A percentile compares a stretch with the other conserved stretches of the same genome.
phyloP scores from a whole-genome alignment of 805 yeast genomes.

The Ogataea glucozyma region DNA sequence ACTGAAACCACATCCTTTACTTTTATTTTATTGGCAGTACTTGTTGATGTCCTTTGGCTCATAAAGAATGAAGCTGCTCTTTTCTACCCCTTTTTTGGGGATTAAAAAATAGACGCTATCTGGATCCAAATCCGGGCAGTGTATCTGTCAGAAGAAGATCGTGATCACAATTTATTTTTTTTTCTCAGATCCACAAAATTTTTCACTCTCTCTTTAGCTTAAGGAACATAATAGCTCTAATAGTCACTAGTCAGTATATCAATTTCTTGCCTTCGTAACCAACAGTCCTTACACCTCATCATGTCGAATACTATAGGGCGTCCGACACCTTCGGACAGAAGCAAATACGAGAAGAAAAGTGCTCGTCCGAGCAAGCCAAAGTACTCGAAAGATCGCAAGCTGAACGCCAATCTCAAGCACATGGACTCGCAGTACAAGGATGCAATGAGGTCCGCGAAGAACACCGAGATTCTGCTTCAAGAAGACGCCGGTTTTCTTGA shows the following conservation, averaged over 20 bases:
- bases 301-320: neutral
- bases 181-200: constrained; percentile 2
- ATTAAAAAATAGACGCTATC: constrained; percentile 7
- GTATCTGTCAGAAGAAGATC: constrained; percentile 12
- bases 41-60: neutral
- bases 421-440: constrained; percentile 72
- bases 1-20: constrained; percentile 13
- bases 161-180: constrained; percentile 2
- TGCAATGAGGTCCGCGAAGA: constrained; percentile 81
- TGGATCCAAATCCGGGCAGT: constrained; percentile 9
- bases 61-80: constrained; percentile 1
- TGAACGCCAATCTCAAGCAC: constrained; percentile 64
- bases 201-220: neutral
- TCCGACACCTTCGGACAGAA: neutral
- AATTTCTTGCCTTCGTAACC: too few relatives aligned
- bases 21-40: too few relatives aligned
- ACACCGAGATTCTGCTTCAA: constrained; percentile 79
- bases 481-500: constrained; percentile 87
- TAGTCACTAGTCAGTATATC: too few relatives aligned
- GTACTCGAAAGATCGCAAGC: constrained; percentile 46
- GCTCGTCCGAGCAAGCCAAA: neutral
- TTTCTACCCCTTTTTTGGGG: neutral
- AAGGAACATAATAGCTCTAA: too few relatives aligned
- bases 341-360: neutral
- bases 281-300: too few relatives aligned